These are phyloP conservation scores for Lasiodiplodia sp. DNA, from an alignment of 2,329 filamentous ascomycete genomes.

Conservation along the genomic window DNA sequence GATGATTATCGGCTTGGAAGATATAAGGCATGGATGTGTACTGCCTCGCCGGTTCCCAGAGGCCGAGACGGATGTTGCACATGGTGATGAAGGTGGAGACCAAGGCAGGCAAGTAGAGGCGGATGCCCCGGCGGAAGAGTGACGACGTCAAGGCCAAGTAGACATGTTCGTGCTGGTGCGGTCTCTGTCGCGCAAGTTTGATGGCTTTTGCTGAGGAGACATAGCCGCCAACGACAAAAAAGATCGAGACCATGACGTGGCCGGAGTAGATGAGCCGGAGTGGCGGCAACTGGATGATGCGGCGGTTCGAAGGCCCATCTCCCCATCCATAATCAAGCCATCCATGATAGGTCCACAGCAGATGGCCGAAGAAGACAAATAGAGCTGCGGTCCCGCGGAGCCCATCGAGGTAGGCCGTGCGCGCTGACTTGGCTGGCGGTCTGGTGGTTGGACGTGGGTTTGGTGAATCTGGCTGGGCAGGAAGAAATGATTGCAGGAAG, in stretches of 20 bases:
- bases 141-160: constrained; percentile 50
- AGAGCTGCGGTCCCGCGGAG: constrained; percentile 11
- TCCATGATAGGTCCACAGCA: constrained; percentile 5
- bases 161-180: constrained; percentile 42
- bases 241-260: constrained; percentile 57
- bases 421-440: not conserved
- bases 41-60: constrained; percentile 1
- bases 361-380: not conserved
- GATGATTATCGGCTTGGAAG: not conserved
- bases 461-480: not conserved
- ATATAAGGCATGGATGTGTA: not conserved
- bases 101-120: constrained; percentile 36
- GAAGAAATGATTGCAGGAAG: not conserved
- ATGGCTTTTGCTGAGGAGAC: constrained; percentile 45
- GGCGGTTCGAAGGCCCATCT: constrained; percentile 25
- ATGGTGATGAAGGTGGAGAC: constrained; percentile 45
- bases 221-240: constrained; percentile 58
- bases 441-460: not conserved
- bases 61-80: constrained; percentile 8
- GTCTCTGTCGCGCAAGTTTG: constrained; percentile 46
- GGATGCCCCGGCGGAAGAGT: constrained; percentile 53
- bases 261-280: constrained; percentile 38
- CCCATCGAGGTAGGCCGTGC: constrained; percentile 10
- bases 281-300: constrained; percentile 32
- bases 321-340: constrained; percentile 24